Base-by-base conservation (phyloP, 176 grass and related monocot species). In the Oryza nivara region DNA sequence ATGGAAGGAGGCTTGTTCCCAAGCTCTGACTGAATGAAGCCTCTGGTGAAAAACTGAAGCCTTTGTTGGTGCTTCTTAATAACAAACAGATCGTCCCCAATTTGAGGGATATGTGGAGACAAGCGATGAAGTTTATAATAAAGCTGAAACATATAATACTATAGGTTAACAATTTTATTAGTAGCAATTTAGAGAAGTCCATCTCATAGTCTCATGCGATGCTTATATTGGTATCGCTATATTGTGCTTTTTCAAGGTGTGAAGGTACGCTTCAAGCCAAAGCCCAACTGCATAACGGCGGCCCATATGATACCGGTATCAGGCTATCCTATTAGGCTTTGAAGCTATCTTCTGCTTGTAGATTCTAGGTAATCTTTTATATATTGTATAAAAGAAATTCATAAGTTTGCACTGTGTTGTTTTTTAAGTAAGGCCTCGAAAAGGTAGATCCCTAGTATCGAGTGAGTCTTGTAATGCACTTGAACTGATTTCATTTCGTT, bases 1-100 rank as follows among this genome's bases (percentile, higher is more conserved):
- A 86, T 76, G 86, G 77, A 51, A 74, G 82, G 25, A 79, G 35
- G 81, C 84, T 88, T 63, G 82, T 82, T 70, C 74, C 96, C 20
- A 99, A 92, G 80, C 88, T 99, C 63, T 99, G 85, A 89, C 75
- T 51, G 69, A 89, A 81, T 51, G 69, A 73, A 73, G 38, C 17
- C 54, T 20, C 15, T 5, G n/a, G 67, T 36, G 43, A 78, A 79
- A 17, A 54, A 73, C 40, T 12, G 36, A 70, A 67, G 66, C 17
- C 16, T 72, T 2, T 2, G 16, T 2, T 48, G 22, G 41, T 56
- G 49, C 58, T 74, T 35, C 47, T 74, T 16, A 72, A 17, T 61
- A 38, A 75, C 70, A 68, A 38, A 75, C 70, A 68, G 25, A 20
- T 72, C 41, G 34, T 44, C 34, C 41, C 13, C 43, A 25, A 65